phyloP scores from a whole-genome alignment of 768 basidiomycete species.

The Boletus rex-veris region DNA sequence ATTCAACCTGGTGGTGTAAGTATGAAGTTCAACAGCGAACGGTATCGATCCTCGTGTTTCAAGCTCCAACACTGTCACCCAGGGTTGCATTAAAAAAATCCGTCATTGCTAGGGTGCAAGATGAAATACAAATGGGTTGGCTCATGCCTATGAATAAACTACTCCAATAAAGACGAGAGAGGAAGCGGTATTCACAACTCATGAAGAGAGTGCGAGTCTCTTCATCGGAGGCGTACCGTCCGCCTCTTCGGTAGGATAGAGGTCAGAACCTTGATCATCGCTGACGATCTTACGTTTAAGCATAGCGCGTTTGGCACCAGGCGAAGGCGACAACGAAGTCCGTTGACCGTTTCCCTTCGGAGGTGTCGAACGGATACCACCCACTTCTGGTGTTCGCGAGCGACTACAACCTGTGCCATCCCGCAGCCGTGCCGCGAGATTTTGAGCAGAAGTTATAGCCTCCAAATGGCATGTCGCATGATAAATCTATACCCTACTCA shows the following conservation, averaged over 20 bases:
- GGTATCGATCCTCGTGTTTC: too few species aligned
- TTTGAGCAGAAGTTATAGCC: conserved; percentile 59
- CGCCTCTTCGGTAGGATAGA: conserved; percentile 33
- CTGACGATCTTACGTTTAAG: conserved; percentile 76
- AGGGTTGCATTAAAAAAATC: not conserved
- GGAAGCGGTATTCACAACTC: conserved; percentile 13
- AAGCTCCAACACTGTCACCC: too few species aligned
- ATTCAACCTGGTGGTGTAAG: not conserved
- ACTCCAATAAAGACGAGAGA: conserved; percentile 31
- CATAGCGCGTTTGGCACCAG: conserved; percentile 51
- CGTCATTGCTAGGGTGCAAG: conserved; percentile 8
- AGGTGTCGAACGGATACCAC: conserved; percentile 36
- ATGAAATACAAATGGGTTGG: conserved; percentile 26
- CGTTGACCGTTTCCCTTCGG: conserved; percentile 31
- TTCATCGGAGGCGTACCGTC: conserved; percentile 63
- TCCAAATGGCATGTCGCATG: conserved; percentile 95
- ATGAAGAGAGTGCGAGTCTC: conserved; percentile 52
- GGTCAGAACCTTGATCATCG: conserved; percentile 37
- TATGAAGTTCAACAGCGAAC: not conserved
- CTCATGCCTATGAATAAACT: conserved; percentile 30
- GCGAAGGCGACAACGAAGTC: conserved; percentile 47
- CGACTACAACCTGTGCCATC: conserved; percentile 64
- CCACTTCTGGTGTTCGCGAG: conserved; percentile 69
- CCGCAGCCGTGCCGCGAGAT: conserved; percentile 63
- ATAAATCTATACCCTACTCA: conserved; percentile 59